Evolutionary conservation across 345 rosid species (phyloP).

Genomic region (Aethionema arabicum): DNA sequence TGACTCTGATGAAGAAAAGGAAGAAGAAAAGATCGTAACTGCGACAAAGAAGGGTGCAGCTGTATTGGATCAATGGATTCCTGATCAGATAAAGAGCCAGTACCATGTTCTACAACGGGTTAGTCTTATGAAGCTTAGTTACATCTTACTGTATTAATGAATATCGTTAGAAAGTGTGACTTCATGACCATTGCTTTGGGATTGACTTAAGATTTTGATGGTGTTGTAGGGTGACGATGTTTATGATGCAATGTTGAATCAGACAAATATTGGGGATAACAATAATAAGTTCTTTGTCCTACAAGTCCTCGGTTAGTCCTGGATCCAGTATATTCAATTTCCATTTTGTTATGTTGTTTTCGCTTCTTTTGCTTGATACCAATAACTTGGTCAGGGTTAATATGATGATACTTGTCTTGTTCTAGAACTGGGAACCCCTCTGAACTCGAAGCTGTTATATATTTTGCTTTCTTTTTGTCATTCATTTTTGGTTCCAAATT

Average conservation of each 20-base stretch:
- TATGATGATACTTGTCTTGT: conserved; percentile 2
- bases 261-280: conserved; percentile 69
- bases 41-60: conserved; percentile 83
- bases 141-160: conserved; percentile 1
- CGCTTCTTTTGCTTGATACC: neutral
- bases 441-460: neutral
- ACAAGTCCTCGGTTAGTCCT: conserved; percentile 70
- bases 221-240: conserved; percentile 64
- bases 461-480: conserved; percentile 10
- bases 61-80: conserved; percentile 70
- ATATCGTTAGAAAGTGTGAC: conserved; percentile 9
- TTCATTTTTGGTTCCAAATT: conserved; percentile 1
- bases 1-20: conserved; percentile 25
- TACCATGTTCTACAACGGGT: conserved; percentile 77
- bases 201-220: conserved; percentile 19
- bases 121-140: conserved; percentile 7
- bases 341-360: conserved; percentile 2
- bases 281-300: conserved; percentile 83
- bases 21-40: conserved; percentile 56
- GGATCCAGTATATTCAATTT: neutral
- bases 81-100: conserved; percentile 67
- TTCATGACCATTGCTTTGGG: neutral
- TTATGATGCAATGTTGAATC: conserved; percentile 85
- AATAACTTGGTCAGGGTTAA: neutral
- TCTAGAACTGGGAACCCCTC: neutral